Evolutionary conservation across 164 flowering plant genomes (phyloP), one percentile per base, ranked within the genome.

Genomic region (Houttuynia cordata): DNA sequence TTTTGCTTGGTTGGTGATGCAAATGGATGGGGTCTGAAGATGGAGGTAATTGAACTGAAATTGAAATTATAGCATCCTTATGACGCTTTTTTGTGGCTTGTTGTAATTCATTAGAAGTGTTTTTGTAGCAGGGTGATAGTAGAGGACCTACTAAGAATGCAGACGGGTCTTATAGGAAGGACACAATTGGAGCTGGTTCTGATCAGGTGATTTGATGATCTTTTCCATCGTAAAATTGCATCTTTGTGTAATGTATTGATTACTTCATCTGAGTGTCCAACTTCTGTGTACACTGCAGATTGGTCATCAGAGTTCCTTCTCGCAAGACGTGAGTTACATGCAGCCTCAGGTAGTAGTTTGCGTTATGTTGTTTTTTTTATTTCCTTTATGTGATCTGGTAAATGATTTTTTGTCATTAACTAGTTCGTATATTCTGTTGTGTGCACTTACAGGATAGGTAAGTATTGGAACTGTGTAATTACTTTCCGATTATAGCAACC

Each of bases 121-220:
- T 30, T 6, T 57, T 53, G 61, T 21, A 53, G 22, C 55, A 75
- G 78, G 75, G 75, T 64, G 78, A 75, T 19, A 64, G 66, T 56
- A 75, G 68, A 57, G 78, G 72, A 47, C 57, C 74, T 37, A 41
- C 66, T 12, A 74, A 71, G 64, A 59, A 61, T 67, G 74, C 70
- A 24, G 78, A 74, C 54, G 71, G 66, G 0, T 70, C 73, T 22
- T 51, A 50, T 45, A 75, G 58, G 50, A 75, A 58, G 51, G 78
- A 75, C 20, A 56, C 24, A 10, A 21, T 20, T 21, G 75, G 66
- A 50, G 41, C 53, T 0, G 71, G 57, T 50, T 63, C 70, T 56
- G 66, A 57, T 52, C 55, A 52, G 55, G 55, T 52, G 23, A 4
- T 9, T 8, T 23, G 23, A 1, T n/a, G 19, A 21, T 52, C n/a